Base-by-base conservation (phyloP, 2,329 filamentous ascomycete species). In the Sporothrix brasiliensis region DNA sequence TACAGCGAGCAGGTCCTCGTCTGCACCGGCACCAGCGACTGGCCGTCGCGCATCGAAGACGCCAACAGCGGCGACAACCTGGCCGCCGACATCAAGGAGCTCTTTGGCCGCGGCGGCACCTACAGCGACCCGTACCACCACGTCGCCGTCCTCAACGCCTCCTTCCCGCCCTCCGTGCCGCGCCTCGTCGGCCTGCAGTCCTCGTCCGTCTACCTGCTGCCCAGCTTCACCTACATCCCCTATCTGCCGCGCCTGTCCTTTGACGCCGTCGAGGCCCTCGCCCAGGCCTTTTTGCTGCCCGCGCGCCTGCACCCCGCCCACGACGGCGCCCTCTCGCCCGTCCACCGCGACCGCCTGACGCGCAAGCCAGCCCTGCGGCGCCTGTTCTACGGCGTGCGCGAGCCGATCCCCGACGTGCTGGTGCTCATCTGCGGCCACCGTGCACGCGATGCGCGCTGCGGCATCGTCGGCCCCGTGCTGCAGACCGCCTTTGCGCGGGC, bases 401-500 rank as follows among this genome's bases (percentile, higher is more conserved):
- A 88, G 71, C 54, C 50, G 30, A 86, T 91, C 10, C 77, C 86
- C 19, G 90, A 93, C 73, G 83, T 93, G 4, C 76, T 92, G n/a
- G 87, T 99, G 41, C 81, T 98, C 24, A 90, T 97, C 56, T 99
- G 95, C 77, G 93, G 93, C 0, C 95, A 99, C 76, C 91, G 90
- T 16, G 89, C 89, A 2, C 85, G 95, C 13, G 95, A 99, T 77
- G 82, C 84, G 76, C 86, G 95, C 67, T 99, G 95, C 76, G 94
- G 95, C 0, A 81, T 92, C 27, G 84, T 94, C 73, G 94, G 92
- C 0, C 93, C 93, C 0, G 80, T 92, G 1, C 82, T 98, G 16
- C 83, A 87, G 74, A 80, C 80, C 0, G 90, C 93, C 75, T 98
- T 98, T 74, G 85, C 88, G 74, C 79, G 79, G 10, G 85, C 87